Conservation (phyloP, 495 filamentous ascomycete genomes). For the Podospora appendiculata region DNA sequence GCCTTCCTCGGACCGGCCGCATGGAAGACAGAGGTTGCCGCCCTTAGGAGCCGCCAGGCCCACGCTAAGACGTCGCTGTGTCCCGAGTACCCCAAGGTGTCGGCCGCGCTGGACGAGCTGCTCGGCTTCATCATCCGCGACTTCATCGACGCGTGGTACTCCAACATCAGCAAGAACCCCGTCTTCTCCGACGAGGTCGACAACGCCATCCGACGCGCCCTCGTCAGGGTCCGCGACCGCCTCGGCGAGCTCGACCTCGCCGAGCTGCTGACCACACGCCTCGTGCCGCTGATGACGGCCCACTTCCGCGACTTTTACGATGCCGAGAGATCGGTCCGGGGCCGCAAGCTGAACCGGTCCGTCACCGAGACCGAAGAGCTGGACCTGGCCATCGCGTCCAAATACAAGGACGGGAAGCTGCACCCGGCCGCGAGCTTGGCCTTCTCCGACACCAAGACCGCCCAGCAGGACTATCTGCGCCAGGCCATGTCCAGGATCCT, state of each 20-base stretch:
- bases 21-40: constrained; percentile 63
- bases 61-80: constrained; percentile 57
- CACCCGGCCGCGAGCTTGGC: constrained; percentile 82
- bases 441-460: constrained; percentile 69
- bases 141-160: constrained; percentile 86
- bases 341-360: constrained; percentile 75
- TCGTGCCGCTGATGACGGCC: constrained; percentile 83
- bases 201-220: constrained; percentile 63
- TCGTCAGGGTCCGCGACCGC: constrained; percentile 60
- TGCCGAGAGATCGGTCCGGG: constrained; percentile 80
- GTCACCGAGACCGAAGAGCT: constrained; percentile 96
- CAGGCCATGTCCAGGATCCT: constrained; percentile 60
- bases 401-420: constrained; percentile 82
- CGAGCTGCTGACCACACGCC: constrained; percentile 67
- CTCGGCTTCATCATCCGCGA: constrained; percentile 72
- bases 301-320: constrained; percentile 88
- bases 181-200: constrained; percentile 82
- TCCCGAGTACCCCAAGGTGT: constrained; percentile 69
- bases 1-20: constrained; percentile 54
- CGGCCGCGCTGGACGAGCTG: constrained; percentile 71
- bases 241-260: constrained; percentile 68
- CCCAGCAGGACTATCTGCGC: constrained; percentile 83
- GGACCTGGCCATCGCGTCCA: constrained; percentile 85
- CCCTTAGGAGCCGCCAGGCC: constrained; percentile 45
- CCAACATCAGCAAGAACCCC: constrained; percentile 71